A percentile compares a stretch with the other conserved stretches of the same genome.
These are phyloP conservation scores for Musa acuminata DNA, from an alignment of 176 grass and related monocot species.

Conservation along the genomic window DNA sequence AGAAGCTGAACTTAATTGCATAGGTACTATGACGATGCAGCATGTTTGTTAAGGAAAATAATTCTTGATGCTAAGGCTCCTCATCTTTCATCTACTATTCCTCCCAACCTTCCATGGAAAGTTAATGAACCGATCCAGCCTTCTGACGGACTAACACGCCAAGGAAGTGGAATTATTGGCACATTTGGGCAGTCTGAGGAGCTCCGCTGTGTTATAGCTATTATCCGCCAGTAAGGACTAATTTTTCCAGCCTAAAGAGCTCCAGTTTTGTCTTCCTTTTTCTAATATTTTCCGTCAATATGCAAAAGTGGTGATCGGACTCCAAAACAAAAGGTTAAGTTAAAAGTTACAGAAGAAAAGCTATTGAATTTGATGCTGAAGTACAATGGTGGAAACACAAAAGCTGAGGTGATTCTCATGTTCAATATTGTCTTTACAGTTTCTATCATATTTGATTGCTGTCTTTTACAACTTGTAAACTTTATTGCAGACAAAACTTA, in stretches of 20 bases:
- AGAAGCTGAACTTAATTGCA: constrained; percentile 2
- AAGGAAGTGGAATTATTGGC: constrained; percentile 52
- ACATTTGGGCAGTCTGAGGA: constrained; percentile 83
- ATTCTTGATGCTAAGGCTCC: constrained; percentile 95
- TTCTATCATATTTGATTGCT: background rate
- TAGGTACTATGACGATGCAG: constrained; percentile 93
- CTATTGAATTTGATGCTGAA: constrained; percentile 92
- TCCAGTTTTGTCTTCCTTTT: constrained; percentile 6
- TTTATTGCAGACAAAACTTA: constrained; percentile 73
- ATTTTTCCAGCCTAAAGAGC: constrained; percentile 25
- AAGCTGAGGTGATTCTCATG: constrained; percentile 45
- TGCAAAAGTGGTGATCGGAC: constrained; percentile 78
- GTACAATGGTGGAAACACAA: constrained; percentile 88
- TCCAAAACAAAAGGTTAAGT: constrained; percentile 96
- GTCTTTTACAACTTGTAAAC: background rate
- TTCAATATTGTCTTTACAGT: constrained; percentile 14
- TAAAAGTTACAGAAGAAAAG: constrained; percentile 93
- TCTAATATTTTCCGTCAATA: constrained; percentile 33
- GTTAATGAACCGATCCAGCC: constrained; percentile 43
- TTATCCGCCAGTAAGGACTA: constrained; percentile 86
- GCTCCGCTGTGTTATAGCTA: constrained; percentile 80
- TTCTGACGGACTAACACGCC: constrained; percentile 36
- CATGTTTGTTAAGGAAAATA: constrained; percentile 90
- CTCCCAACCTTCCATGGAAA: constrained; percentile 86
- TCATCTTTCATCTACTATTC: constrained; percentile 80